Evolutionary conservation across 2,329 filamentous ascomycete species (phyloP).

Genomic region (Dendryphion nanum): DNA sequence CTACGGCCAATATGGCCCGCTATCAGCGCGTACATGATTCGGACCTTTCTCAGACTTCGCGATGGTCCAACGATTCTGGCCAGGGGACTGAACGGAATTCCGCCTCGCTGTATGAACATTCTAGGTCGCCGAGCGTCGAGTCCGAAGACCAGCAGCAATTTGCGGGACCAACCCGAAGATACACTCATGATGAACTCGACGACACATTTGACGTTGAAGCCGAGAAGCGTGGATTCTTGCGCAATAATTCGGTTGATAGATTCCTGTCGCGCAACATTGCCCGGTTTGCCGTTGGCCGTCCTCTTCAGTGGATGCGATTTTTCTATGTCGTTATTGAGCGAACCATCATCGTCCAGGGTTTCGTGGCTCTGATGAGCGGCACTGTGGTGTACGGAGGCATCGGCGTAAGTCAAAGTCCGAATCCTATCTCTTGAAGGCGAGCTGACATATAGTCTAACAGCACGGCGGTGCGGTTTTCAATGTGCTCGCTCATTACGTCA

Average conservation of each 20-base stretch:
- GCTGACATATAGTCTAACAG: conserved; percentile 42
- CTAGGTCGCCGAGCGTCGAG: conserved; percentile 59
- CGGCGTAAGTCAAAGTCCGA: conserved; percentile 61
- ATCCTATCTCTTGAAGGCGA: background rate
- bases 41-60: conserved; percentile 18
- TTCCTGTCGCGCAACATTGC: conserved; percentile 57
- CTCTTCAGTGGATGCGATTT: conserved; percentile 58
- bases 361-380: conserved; percentile 69
- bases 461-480: conserved; percentile 71
- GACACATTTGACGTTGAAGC: conserved; percentile 49
- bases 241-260: conserved; percentile 46
- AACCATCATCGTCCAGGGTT: conserved; percentile 74
- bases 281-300: conserved; percentile 52
- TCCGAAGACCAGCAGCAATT: conserved; percentile 38
- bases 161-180: conserved; percentile 38
- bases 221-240: conserved; percentile 48
- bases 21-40: conserved; percentile 39
- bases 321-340: conserved; percentile 71
- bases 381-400: conserved; percentile 77
- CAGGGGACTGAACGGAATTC: conserved; percentile 72
- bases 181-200: conserved; percentile 41
- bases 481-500: conserved; percentile 89
- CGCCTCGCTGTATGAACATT: conserved; percentile 64
- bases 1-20: conserved; percentile 36
- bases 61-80: conserved; percentile 46